These are phyloP conservation scores for Sphagnum tenellum DNA, from an alignment of 225 moss, liverwort and hornwort genomes.

Conservation along the genomic window DNA sequence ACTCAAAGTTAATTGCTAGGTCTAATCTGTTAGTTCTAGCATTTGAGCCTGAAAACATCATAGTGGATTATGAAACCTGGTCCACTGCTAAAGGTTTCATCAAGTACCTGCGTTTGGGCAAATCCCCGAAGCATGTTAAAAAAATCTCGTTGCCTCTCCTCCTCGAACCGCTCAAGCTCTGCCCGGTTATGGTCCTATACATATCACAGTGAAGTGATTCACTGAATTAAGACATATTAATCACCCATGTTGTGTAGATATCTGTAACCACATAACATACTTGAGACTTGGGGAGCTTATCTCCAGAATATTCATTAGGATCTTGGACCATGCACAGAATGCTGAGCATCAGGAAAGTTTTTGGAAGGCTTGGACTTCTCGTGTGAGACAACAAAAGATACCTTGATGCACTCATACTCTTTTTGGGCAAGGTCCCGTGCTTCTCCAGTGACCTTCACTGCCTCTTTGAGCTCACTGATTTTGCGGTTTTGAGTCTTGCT, in stretches of 20 bases:
- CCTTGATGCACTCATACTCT: constrained; percentile 91
- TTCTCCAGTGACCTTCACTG: constrained; percentile 61
- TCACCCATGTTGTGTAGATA: background rate
- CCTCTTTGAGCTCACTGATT: constrained; percentile 81
- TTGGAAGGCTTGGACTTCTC: no score
- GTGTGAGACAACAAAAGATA: constrained; percentile 2
- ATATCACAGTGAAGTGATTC: background rate
- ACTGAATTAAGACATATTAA: background rate
- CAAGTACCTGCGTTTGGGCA: constrained; percentile 71
- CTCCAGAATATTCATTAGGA: background rate
- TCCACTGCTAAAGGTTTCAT: no score
- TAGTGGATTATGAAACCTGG: no score
- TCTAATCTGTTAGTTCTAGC: no score
- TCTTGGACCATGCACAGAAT: background rate
- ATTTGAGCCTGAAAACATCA: no score
- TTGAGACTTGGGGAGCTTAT: no score
- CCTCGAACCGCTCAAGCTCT: constrained; percentile 78
- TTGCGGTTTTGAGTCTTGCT: constrained; percentile 71
- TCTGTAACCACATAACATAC: no score
- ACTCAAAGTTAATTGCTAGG: no score
- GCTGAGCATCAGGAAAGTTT: no score
- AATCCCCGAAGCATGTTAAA: constrained; percentile 82
- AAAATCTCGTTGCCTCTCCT: constrained; percentile 68
- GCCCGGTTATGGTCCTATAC: constrained; percentile 75
- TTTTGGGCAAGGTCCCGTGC: constrained; percentile 63